These are phyloP conservation scores for Herpetomonas tarakana DNA, from an alignment of 208 protist species.

Conservation along the genomic window DNA sequence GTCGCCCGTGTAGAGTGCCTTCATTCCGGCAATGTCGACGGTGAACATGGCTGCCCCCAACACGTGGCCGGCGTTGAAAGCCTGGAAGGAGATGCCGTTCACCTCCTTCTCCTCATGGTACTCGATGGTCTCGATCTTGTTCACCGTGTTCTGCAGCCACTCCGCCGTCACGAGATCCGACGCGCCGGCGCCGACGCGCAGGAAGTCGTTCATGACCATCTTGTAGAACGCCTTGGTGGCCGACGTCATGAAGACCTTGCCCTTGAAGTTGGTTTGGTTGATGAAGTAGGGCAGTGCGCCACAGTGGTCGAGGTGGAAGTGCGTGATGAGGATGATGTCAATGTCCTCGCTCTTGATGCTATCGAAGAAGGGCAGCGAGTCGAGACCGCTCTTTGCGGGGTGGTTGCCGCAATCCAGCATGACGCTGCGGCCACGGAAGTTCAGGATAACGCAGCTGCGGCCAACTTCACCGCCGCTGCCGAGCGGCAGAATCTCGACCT, in stretches of 20 bases:
- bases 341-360: constrained; percentile 91
- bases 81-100: constrained; percentile 96
- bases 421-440: constrained; percentile 95
- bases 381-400: constrained; percentile 94
- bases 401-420: constrained; percentile 99
- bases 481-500: constrained; percentile 95
- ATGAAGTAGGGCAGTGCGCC: constrained; percentile 96
- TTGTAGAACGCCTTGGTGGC: constrained; percentile 97
- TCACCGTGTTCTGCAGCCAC: constrained; percentile 93
- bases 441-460: constrained; percentile 95
- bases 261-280: constrained; percentile 95
- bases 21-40: constrained; percentile 97
- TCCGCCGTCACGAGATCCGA: constrained; percentile 92
- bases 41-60: constrained; percentile 99
- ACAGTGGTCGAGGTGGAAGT: constrained; percentile 98
- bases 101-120: constrained; percentile 96
- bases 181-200: constrained; percentile 87
- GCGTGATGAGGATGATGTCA: constrained; percentile 96
- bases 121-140: constrained; percentile 97
- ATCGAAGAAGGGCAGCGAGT: constrained; percentile 98
- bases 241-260: constrained; percentile 97
- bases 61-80: constrained; percentile 98
- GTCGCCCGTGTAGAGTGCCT: constrained; percentile 99
- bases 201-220: constrained; percentile 96
- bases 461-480: constrained; percentile 98